A percentile compares a stretch with the other conserved stretches of the same genome.
phyloP scores from a whole-genome alignment of 2,329 filamentous ascomycete species.

The Lachnellula cervina region DNA sequence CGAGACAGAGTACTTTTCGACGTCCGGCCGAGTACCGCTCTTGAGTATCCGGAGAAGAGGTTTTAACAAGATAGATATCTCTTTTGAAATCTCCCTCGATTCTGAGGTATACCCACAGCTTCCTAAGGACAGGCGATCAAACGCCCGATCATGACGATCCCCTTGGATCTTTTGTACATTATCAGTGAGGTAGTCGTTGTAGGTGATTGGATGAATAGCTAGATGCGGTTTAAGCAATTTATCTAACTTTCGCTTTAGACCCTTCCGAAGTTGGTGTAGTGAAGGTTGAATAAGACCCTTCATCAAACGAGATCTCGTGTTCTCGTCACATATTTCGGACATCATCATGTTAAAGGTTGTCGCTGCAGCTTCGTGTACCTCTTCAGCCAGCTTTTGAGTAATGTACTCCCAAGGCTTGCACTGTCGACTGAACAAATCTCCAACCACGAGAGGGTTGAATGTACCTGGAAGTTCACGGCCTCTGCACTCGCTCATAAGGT shows the following conservation, averaged over 20 bases:
- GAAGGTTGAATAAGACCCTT: conserved; percentile 2
- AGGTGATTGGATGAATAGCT: conserved; percentile 8
- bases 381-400: conserved; percentile 3
- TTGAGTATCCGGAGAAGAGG: neutral
- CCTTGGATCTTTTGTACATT: conserved; percentile 4
- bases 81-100: neutral
- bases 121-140: neutral
- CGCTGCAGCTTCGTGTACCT: conserved; percentile 5
- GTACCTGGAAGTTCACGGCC: conserved; percentile 8
- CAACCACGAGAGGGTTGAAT: conserved; percentile 14
- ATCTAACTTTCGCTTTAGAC: neutral
- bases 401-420: conserved; percentile 9
- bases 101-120: neutral
- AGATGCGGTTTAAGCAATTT: conserved; percentile 5
- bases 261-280: conserved; percentile 1
- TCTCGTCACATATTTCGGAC: conserved; percentile 5
- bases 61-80: neutral
- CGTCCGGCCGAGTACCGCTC: conserved; percentile 2
- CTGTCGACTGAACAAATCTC: conserved; percentile 14
- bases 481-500: conserved; percentile 1
- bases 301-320: conserved; percentile 9
- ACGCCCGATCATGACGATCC: neutral
- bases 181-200: conserved; percentile 7
- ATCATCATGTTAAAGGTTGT: neutral
- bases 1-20: conserved; percentile 6